These are phyloP conservation scores for Colletotrichum tropicicola DNA, from an alignment of 2,329 filamentous ascomycete species.

Conservation along the genomic window DNA sequence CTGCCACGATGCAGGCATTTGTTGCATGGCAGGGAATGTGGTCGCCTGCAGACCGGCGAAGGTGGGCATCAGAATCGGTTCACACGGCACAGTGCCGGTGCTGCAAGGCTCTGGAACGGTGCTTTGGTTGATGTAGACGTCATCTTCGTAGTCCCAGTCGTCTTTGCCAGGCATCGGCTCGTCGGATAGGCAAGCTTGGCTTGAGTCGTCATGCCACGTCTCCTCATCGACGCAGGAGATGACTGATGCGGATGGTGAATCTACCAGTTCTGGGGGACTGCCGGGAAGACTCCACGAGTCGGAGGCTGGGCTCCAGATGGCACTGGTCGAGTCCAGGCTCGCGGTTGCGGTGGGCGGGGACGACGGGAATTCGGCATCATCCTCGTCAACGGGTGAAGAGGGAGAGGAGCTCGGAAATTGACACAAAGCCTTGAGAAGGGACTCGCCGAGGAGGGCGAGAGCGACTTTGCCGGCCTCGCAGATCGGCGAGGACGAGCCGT, in stretches of 20 bases:
- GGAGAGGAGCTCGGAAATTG: neutral
- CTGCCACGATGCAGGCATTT: neutral
- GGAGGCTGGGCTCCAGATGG: neutral
- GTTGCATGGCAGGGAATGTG: neutral
- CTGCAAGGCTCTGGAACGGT: neutral
- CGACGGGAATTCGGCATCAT: neutral
- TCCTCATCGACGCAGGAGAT: neutral
- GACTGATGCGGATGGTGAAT: neutral
- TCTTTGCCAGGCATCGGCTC: neutral
- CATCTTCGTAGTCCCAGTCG: neutral
- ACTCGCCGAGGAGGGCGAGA: slow-evolving; percentile 2
- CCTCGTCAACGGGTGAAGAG: neutral
- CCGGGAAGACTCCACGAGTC: neutral
- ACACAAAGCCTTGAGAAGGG: neutral
- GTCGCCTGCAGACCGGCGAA: neutral
- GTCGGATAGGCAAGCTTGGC: neutral
- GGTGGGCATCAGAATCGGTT: neutral
- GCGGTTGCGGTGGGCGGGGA: neutral
- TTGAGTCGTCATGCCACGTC: neutral
- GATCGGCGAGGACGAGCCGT: neutral
- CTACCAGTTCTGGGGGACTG: neutral
- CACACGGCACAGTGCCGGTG: neutral
- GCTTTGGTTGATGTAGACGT: neutral
- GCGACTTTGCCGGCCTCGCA: neutral
- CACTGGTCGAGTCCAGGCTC: neutral